phyloP scores from a whole-genome alignment of 2,329 filamentous ascomycete species.

The Cryphonectria nitschkei region DNA sequence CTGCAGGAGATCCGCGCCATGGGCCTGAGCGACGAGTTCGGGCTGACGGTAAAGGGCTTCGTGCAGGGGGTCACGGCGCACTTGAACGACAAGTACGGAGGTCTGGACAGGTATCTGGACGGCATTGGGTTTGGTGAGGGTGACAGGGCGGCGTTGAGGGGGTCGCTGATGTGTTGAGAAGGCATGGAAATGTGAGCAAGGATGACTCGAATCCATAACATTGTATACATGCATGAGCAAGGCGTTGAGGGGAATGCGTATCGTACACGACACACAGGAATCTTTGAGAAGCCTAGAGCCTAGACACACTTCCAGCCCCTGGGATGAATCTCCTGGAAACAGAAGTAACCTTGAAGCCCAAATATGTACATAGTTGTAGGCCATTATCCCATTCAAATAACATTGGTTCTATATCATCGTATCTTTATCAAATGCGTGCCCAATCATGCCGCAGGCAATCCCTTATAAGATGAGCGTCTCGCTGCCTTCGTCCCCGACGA shows the following conservation, averaged over 20 bases:
- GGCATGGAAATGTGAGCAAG: not conserved
- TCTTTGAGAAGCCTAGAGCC: not conserved
- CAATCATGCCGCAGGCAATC: not conserved
- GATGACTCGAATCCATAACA: too few relatives aligned
- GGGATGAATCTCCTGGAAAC: not conserved
- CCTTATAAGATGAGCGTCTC: not conserved
- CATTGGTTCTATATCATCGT: too few relatives aligned
- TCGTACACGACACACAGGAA: not conserved
- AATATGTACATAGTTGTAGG: not conserved
- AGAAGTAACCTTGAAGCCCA: not conserved
- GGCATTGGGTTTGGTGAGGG: constrained; percentile 59
- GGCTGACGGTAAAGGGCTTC: constrained; percentile 65
- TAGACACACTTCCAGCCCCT: not conserved
- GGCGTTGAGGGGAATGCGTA: constrained; percentile 5
- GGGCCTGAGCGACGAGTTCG: constrained; percentile 76
- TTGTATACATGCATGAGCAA: constrained; percentile 7
- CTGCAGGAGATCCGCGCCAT: constrained; percentile 70
- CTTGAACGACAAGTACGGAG: constrained; percentile 65
- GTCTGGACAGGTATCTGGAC: constrained; percentile 67
- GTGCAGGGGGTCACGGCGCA: constrained; percentile 62
- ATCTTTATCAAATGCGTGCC: not conserved
- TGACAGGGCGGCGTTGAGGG: constrained; percentile 47
- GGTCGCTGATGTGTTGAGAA: constrained; percentile 47
- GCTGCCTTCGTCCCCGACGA: not conserved
- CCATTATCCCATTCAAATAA: not conserved